Conservation (phyloP, 495 filamentous ascomycete species). For the Penicillium turbatum region DNA sequence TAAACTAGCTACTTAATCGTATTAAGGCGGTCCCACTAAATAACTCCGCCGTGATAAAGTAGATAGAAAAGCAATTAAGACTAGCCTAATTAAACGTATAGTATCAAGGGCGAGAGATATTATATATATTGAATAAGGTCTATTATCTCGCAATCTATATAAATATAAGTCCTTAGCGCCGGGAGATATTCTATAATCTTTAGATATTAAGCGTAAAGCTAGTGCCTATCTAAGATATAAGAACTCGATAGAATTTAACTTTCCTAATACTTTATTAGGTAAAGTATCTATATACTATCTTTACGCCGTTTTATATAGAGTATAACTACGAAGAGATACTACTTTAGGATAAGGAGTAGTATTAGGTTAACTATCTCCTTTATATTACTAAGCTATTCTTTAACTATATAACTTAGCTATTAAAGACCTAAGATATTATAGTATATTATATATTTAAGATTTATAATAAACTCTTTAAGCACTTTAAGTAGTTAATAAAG, state of each 20-base stretch:
- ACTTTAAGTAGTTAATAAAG: slow-evolving; percentile 4
- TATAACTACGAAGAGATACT: slow-evolving; percentile 3
- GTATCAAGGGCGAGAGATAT: too few relatives aligned
- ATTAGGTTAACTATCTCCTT: slow-evolving; percentile 22
- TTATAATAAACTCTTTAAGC: slow-evolving; percentile 15
- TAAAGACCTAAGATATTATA: slow-evolving; percentile 13
- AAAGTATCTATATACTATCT: background rate
- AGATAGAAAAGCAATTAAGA: too few relatives aligned
- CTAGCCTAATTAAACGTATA: too few relatives aligned
- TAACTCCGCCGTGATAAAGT: background rate
- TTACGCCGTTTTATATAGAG: slow-evolving; percentile 11
- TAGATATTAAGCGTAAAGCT: background rate
- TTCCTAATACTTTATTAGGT: background rate
- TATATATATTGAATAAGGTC: background rate
- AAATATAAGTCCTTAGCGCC: background rate
- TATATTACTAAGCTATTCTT: slow-evolving; percentile 14
- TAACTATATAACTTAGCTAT: slow-evolving; percentile 13
- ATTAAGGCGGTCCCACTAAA: background rate
- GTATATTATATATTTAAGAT: slow-evolving; percentile 15
- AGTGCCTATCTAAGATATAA: slow-evolving; percentile 1
- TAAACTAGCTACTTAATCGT: background rate
- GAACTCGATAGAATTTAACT: slow-evolving; percentile 1
- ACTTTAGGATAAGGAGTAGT: slow-evolving; percentile 16
- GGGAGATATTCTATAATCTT: background rate
- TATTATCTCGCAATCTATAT: background rate